phyloP scores from a whole-genome alignment of 345 rosid genomes.

The rapeseed (Brassica napus) region DNA sequence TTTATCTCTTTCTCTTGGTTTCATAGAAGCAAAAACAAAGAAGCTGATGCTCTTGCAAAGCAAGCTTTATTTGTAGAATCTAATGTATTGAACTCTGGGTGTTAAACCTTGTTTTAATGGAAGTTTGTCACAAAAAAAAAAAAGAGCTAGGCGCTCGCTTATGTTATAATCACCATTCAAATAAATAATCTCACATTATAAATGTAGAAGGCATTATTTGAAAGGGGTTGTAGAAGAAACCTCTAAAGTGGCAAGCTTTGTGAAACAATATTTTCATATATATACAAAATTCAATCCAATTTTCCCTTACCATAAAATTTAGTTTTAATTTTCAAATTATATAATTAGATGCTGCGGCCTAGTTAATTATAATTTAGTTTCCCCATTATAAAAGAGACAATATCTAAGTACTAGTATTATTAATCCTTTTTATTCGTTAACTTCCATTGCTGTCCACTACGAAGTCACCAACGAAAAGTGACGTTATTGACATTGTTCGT shows the following conservation, averaged over 20 bases:
- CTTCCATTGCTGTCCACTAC: constrained; percentile 19
- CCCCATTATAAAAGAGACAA: not conserved
- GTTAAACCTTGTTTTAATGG: too few species aligned
- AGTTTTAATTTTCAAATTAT: not conserved
- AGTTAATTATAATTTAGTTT: not conserved
- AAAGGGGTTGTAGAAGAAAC: not conserved
- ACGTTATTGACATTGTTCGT: constrained; percentile 15
- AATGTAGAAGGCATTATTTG: not conserved
- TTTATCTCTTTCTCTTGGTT: too few species aligned
- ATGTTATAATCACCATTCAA: too few species aligned
- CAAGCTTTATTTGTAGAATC: too few species aligned
- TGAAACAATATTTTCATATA: not conserved
- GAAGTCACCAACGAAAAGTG: constrained; percentile 11
- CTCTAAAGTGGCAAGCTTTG: not conserved
- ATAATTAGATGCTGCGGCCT: not conserved
- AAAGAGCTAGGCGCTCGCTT: too few species aligned
- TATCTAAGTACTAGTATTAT: too few species aligned
- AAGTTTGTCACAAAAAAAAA: too few species aligned
- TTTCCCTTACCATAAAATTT: not conserved
- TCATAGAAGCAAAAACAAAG: too few species aligned
- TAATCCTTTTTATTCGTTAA: constrained; percentile 7
- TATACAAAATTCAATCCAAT: not conserved
- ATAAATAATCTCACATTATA: too few species aligned
- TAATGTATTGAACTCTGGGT: too few species aligned
- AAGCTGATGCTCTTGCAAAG: too few species aligned